Conservation (phyloP, 2,329 filamentous ascomycete genomes). For the Fusarium miscanthi region DNA sequence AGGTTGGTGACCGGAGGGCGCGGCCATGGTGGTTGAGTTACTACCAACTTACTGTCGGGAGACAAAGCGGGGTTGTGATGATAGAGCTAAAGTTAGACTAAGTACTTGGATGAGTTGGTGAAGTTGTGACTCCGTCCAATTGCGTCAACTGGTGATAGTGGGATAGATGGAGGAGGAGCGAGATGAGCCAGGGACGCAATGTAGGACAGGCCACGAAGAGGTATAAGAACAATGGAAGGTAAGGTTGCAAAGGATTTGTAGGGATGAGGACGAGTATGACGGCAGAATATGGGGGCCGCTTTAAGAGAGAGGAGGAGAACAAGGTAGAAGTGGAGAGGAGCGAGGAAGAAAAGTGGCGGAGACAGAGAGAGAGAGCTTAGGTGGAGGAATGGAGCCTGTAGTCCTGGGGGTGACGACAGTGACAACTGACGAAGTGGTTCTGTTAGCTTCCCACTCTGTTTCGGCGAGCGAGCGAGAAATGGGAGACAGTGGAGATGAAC, state of each 20-base stretch:
- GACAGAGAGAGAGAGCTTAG: conserved; percentile 39
- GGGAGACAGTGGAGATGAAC: conserved; percentile 4
- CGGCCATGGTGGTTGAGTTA: conserved; percentile 42
- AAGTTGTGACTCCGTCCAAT: conserved; percentile 21
- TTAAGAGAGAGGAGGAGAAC: conserved; percentile 26
- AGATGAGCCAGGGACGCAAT: conserved; percentile 17
- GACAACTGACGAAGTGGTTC: conserved; percentile 25
- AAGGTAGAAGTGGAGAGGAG: conserved; percentile 34
- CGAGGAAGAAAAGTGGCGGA: conserved; percentile 38
- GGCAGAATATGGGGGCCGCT: conserved; percentile 34
- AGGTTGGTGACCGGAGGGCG: conserved; percentile 44
- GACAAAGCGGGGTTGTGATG: conserved; percentile 15
- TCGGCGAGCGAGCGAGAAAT: background rate
- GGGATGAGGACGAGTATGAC: conserved; percentile 33
- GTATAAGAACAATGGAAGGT: conserved; percentile 27
- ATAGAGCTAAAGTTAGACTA: background rate
- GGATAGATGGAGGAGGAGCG: conserved; percentile 4
- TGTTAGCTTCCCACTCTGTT: conserved; percentile 4
- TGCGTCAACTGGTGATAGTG: conserved; percentile 22
- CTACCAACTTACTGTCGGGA: conserved; percentile 7
- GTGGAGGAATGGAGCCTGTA: conserved; percentile 41
- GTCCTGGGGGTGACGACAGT: conserved; percentile 35
- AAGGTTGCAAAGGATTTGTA: conserved; percentile 30
- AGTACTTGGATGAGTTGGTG: background rate
- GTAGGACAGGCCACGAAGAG: conserved; percentile 29